phyloP scores from a whole-genome alignment of 768 basidiomycete species.

The Daedaleopsis nitida region DNA sequence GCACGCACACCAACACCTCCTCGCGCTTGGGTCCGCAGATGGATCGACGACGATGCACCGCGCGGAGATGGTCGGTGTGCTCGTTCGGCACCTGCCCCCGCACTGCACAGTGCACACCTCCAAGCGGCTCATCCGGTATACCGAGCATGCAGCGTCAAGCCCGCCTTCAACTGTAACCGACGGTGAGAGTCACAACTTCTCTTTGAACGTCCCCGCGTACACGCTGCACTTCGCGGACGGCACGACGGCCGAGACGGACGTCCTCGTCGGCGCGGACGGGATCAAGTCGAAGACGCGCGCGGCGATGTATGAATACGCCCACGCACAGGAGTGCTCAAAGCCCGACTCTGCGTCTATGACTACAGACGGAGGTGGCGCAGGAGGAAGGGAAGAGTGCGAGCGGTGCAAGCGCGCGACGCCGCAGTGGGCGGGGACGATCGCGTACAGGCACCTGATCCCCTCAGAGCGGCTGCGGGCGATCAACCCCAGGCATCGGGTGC shows the following conservation, averaged over 20 bases:
- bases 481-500: constrained; percentile 14
- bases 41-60: constrained; percentile 30
- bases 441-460: constrained; percentile 29
- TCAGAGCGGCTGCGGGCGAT: constrained; percentile 22
- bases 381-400: constrained; percentile 2
- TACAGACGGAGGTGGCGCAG: not conserved
- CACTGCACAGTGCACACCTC: constrained; percentile 21
- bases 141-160: not conserved
- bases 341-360: not conserved
- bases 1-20: not conserved
- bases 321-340: constrained; percentile 8
- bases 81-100: constrained; percentile 21
- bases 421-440: constrained; percentile 29
- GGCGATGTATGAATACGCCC: constrained; percentile 23
- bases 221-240: constrained; percentile 27
- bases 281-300: constrained; percentile 28
- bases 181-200: too few relatives aligned
- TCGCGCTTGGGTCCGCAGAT: constrained; percentile 11
- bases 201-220: not conserved
- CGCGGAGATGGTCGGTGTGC: constrained; percentile 28
- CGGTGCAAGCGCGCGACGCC: constrained; percentile 22
- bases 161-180: too few relatives aligned
- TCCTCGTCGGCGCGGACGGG: constrained; percentile 32
- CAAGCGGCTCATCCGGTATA: constrained; percentile 26
- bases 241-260: constrained; percentile 23